Evolutionary conservation across 345 rosid species (phyloP).

Genomic region (Gynandropsis gynandra): DNA sequence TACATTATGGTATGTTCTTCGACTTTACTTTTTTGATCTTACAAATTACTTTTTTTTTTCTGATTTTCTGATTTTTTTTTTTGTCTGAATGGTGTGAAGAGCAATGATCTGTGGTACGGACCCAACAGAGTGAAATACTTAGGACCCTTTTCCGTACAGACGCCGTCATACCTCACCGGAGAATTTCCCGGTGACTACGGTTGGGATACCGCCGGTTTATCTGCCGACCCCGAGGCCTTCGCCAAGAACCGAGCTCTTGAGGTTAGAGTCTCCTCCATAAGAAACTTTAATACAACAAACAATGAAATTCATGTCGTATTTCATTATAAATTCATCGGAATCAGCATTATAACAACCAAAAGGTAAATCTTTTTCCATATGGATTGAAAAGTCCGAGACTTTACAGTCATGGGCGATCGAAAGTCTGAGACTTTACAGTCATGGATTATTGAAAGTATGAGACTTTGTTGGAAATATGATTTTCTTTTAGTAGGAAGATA

Average conservation of each 20-base stretch:
- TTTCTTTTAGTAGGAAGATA: too few species aligned
- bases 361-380: too few species aligned
- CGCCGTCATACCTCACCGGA: slow-evolving; percentile 84
- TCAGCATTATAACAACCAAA: too few species aligned
- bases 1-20: slow-evolving; percentile 56
- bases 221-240: slow-evolving; percentile 95
- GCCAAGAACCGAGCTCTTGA: slow-evolving; percentile 97
- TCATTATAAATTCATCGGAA: too few species aligned
- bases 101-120: slow-evolving; percentile 82
- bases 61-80: slow-evolving; percentile 12
- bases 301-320: too few species aligned
- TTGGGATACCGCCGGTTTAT: slow-evolving; percentile 95
- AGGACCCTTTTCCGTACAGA: slow-evolving; percentile 96
- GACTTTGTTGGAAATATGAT: too few species aligned
- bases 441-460: too few species aligned
- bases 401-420: too few species aligned
- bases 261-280: slow-evolving; percentile 33
- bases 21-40: too few species aligned
- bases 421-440: too few species aligned
- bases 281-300: too few species aligned
- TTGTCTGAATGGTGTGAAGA: slow-evolving; percentile 27
- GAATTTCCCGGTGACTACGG: slow-evolving; percentile 97
- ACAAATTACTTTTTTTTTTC: not conserved
- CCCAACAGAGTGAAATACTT: slow-evolving; percentile 91
- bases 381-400: too few species aligned